Evolutionary conservation across 768 basidiomycete genomes (phyloP).

Genomic region (Boletus insuetus): DNA sequence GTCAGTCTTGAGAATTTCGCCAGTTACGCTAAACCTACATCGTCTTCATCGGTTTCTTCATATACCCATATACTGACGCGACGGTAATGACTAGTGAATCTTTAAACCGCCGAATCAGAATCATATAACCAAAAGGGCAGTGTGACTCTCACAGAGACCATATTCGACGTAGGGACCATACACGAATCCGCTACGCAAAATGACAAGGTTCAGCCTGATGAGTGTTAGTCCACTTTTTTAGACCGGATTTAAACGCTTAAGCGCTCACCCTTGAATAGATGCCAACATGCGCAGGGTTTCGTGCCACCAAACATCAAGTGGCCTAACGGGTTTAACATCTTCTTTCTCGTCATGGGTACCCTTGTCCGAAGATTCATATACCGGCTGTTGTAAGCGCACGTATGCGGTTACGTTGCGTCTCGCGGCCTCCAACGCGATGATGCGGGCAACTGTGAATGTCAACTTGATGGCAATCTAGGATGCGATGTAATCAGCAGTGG

Average conservation of each 20-base stretch:
- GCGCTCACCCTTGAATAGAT: slow-evolving; percentile 62
- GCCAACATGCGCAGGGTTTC: slow-evolving; percentile 75
- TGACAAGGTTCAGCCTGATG: slow-evolving; percentile 72
- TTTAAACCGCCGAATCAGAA: slow-evolving; percentile 29
- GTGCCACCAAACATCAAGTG: slow-evolving; percentile 85
- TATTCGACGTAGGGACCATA: slow-evolving; percentile 82
- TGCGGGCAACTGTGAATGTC: slow-evolving; percentile 65
- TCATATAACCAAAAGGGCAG: slow-evolving; percentile 6
- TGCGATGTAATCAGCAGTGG: slow-evolving; percentile 3
- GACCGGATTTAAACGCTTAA: slow-evolving; percentile 8
- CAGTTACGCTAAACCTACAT: slow-evolving; percentile 47
- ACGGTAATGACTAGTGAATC: slow-evolving; percentile 73
- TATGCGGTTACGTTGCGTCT: slow-evolving; percentile 76
- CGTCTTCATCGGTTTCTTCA: slow-evolving; percentile 83
- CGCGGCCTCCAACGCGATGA: slow-evolving; percentile 77
- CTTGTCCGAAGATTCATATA: slow-evolving; percentile 73
- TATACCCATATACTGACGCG: slow-evolving; percentile 75
- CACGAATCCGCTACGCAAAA: slow-evolving; percentile 68
- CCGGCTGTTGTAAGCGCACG: slow-evolving; percentile 72
- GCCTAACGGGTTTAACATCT: slow-evolving; percentile 65
- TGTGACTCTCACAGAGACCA: slow-evolving; percentile 53
- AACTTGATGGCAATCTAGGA: slow-evolving; percentile 72
- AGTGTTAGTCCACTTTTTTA: slow-evolving; percentile 5
- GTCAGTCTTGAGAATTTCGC: slow-evolving; percentile 9
- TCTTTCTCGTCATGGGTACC: slow-evolving; percentile 67